A percentile compares a stretch with the other conserved stretches of the same genome.
Conservation (phyloP, 2,329 filamentous ascomycete genomes). For the Sordariomycetes sp. region DNA sequence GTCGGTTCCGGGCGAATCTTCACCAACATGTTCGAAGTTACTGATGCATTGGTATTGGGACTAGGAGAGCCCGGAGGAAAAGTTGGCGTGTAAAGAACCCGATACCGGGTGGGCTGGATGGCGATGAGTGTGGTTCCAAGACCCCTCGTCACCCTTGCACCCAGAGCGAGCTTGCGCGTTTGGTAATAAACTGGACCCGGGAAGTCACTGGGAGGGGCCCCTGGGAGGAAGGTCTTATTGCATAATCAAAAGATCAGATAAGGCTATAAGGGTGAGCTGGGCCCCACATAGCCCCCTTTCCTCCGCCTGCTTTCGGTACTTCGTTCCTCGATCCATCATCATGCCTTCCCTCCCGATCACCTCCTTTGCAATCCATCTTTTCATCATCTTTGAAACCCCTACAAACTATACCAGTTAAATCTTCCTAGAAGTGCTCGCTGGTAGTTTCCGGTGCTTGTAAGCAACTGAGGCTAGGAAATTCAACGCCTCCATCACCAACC, state of each 20-base stretch:
- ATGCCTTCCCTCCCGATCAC: too few species aligned
- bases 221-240: too few species aligned
- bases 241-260: too few species aligned
- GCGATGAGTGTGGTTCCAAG: background rate
- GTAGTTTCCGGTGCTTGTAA: too few species aligned
- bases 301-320: too few species aligned
- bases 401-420: too few species aligned
- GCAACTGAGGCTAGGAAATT: background rate
- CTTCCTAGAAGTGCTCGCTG: too few species aligned
- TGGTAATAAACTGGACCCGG: background rate
- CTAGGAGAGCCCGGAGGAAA: background rate
- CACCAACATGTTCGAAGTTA: constrained; percentile 5
- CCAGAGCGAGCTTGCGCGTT: background rate
- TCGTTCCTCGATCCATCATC: too few species aligned
- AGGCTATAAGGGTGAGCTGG: too few species aligned
- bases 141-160: background rate
- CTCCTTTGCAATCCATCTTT: too few species aligned
- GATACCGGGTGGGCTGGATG: background rate
- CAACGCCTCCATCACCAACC: background rate
- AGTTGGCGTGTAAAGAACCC: background rate
- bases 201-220: background rate
- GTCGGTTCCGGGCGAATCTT: constrained; percentile 2
- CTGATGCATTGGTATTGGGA: background rate
- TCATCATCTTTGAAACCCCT: too few species aligned
- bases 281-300: too few species aligned